A percentile compares a stretch with the other conserved stretches of the same genome.
Evolutionary conservation across 768 basidiomycete species (phyloP).

Genomic region (Macrolepiota albuminosa): DNA sequence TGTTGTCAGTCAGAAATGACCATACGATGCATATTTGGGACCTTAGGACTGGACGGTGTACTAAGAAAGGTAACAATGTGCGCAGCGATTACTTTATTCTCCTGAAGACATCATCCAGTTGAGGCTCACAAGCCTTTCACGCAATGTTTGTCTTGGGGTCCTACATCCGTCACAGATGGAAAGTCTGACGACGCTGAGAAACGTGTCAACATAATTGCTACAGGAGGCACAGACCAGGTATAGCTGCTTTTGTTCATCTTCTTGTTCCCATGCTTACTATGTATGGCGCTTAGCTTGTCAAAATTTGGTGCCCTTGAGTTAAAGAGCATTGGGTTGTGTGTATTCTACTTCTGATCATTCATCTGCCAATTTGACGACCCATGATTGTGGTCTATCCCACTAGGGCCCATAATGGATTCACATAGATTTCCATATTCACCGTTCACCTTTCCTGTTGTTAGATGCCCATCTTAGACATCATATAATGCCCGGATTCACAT

Average conservation of each 20-base stretch:
- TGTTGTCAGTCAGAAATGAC: conserved; percentile 46
- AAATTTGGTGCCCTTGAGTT: conserved; percentile 9
- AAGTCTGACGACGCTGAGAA: conserved; percentile 13
- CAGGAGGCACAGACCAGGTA: conserved; percentile 16
- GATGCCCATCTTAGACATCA: conserved; percentile 2
- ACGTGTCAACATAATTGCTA: conserved; percentile 19
- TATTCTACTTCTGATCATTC: neutral
- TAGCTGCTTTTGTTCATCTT: neutral
- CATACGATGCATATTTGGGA: conserved; percentile 68
- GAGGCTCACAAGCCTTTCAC: conserved; percentile 12
- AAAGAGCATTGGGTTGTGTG: no score
- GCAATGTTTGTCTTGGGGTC: conserved; percentile 13
- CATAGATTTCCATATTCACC: neutral
- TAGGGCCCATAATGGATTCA: neutral
- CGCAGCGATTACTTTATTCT: neutral
- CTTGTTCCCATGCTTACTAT: neutral
- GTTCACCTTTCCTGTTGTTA: neutral
- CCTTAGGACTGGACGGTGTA: conserved; percentile 57
- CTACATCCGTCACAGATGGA: neutral
- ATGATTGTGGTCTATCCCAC: neutral
- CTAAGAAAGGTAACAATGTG: conserved; percentile 61
- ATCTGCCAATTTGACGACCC: neutral
- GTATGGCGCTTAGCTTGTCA: neutral
- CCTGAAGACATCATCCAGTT: neutral
- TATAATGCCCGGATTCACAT: neutral